A percentile compares a stretch with the other conserved stretches of the same genome.
phyloP scores from a whole-genome alignment of 371 early-diverging fungal genomes.

The Apophysomyces elegans region DNA sequence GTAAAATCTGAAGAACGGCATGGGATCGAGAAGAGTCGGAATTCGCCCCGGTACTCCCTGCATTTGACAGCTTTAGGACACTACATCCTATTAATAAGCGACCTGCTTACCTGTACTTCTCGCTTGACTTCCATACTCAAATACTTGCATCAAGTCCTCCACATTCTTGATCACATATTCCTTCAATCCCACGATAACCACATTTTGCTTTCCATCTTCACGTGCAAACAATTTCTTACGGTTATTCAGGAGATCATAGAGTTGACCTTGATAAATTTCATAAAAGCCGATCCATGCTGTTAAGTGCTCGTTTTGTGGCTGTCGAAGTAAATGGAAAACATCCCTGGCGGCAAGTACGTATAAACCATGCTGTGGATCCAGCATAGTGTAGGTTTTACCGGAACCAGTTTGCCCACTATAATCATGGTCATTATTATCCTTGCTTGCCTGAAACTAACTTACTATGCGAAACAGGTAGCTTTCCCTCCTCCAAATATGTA shows the following conservation, averaged over 20 bases:
- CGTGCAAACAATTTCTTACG: slow-evolving; percentile 92
- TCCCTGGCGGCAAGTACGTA: slow-evolving; percentile 93
- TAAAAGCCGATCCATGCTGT: slow-evolving; percentile 89
- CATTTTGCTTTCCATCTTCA: slow-evolving; percentile 95
- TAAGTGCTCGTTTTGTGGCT: slow-evolving; percentile 76
- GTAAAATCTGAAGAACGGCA: slow-evolving; percentile 89
- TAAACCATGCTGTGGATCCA: slow-evolving; percentile 82
- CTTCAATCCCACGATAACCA: slow-evolving; percentile 86
- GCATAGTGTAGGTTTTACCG: slow-evolving; percentile 99
- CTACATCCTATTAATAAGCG: neutral
- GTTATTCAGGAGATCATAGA: slow-evolving; percentile 91
- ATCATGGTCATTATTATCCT: neutral
- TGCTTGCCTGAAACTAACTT: slow-evolving; percentile 21
- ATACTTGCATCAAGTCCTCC: slow-evolving; percentile 88
- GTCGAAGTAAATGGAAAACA: slow-evolving; percentile 79
- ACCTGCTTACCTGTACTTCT: slow-evolving; percentile 80
- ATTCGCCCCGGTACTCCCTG: slow-evolving; percentile 53
- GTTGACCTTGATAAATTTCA: slow-evolving; percentile 96
- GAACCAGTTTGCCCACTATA: slow-evolving; percentile 93
- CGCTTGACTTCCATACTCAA: slow-evolving; percentile 88
- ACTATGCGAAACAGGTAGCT: slow-evolving; percentile 99
- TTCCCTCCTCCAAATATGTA: slow-evolving; percentile 95
- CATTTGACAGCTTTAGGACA: neutral
- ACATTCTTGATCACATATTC: slow-evolving; percentile 86
- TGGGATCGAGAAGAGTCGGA: slow-evolving; percentile 83